These are phyloP conservation scores for Nyctanthes arbortristis DNA, from an alignment of 257 asterid species.

Conservation along the genomic window DNA sequence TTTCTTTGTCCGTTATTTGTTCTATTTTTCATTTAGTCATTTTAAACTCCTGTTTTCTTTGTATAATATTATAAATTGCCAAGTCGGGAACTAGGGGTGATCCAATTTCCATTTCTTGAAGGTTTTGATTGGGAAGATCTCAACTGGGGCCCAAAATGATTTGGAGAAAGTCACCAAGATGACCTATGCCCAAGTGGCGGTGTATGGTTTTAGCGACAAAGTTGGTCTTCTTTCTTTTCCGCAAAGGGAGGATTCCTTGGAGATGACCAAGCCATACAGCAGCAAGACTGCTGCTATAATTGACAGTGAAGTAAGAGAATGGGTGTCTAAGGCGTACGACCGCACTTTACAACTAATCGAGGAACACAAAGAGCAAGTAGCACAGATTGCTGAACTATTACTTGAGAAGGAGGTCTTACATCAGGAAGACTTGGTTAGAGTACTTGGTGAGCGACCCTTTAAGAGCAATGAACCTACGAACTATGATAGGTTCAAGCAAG, in stretches of 20 bases:
- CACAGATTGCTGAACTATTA: slow-evolving; percentile 30
- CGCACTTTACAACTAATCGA: slow-evolving; percentile 63
- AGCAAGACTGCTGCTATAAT: slow-evolving; percentile 85
- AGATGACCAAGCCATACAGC: slow-evolving; percentile 75
- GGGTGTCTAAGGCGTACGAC: slow-evolving; percentile 69
- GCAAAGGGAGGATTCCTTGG: slow-evolving; percentile 45
- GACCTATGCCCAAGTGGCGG: slow-evolving; percentile 87
- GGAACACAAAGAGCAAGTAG: slow-evolving; percentile 72
- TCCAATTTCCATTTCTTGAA: slow-evolving; percentile 22
- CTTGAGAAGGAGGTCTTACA: slow-evolving; percentile 79
- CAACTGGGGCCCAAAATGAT: slow-evolving; percentile 95
- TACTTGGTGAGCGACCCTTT: slow-evolving; percentile 51
- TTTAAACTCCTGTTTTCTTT: background rate
- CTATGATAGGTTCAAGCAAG: slow-evolving; percentile 52
- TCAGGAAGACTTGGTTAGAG: slow-evolving; percentile 71
- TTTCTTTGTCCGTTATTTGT: slow-evolving; percentile 1
- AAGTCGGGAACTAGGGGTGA: background rate
- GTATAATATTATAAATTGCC: too few species aligned
- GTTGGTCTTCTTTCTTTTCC: slow-evolving; percentile 91
- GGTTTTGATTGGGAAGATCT: slow-evolving; percentile 85
- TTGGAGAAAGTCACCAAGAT: slow-evolving; percentile 91
- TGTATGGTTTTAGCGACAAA: slow-evolving; percentile 89
- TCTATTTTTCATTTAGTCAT: background rate
- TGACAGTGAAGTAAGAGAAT: slow-evolving; percentile 80
- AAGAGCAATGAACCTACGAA: slow-evolving; percentile 57